phyloP scores from a whole-genome alignment of 2,329 filamentous ascomycete genomes.

The Metarhizium guizhouense region DNA sequence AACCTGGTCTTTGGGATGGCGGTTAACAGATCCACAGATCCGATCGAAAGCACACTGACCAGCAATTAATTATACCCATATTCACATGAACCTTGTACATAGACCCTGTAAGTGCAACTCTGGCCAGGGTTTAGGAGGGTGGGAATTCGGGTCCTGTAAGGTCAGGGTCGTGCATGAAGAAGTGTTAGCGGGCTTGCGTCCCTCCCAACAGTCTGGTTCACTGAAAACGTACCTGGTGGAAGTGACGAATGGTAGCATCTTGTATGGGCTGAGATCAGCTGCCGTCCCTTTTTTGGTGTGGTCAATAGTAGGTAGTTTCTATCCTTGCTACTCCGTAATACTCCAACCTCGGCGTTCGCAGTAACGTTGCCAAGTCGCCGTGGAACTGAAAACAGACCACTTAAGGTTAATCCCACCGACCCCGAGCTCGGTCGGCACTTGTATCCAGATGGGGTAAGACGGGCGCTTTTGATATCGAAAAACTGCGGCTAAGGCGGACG shows the following conservation, averaged over 20 bases:
- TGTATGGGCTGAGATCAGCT: neutral
- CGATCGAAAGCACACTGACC: neutral
- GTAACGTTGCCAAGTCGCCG: neutral
- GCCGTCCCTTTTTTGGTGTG: neutral
- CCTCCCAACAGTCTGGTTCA: neutral
- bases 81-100: neutral
- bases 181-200: neutral
- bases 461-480: neutral
- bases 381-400: neutral
- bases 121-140: neutral
- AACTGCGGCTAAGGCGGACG: too few relatives aligned
- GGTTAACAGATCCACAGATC: neutral
- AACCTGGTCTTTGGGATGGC: neutral
- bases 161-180: neutral
- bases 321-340: neutral
- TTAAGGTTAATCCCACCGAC: too few relatives aligned
- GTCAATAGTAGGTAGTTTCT: too few relatives aligned
- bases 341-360: neutral
- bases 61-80: neutral
- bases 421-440: neutral
- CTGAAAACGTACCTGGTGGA: neutral
- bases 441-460: neutral
- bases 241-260: neutral
- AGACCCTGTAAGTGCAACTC: neutral
- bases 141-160: neutral